Conservation (phyloP, 352 stramenopile species). For the Pythium rishiriense region DNA sequence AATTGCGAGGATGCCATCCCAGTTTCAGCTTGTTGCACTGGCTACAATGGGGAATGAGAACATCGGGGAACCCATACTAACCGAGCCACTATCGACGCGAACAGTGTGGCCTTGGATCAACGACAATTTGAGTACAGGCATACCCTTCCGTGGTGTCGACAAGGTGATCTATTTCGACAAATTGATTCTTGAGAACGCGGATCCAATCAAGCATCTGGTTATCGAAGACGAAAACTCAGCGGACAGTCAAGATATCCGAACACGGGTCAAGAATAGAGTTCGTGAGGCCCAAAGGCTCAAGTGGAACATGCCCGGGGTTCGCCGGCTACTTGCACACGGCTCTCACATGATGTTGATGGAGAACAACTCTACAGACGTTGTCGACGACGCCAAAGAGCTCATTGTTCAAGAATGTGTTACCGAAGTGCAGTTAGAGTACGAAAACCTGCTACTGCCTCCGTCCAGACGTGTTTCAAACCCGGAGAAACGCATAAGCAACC, state of each 20-base stretch:
- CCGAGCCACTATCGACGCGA: not conserved
- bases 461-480: slow-evolving; percentile 33
- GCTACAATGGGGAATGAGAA: not conserved
- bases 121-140: slow-evolving; percentile 17
- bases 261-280: slow-evolving; percentile 35
- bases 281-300: slow-evolving; percentile 49
- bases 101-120: slow-evolving; percentile 22
- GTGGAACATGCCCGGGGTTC: slow-evolving; percentile 59
- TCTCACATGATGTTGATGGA: slow-evolving; percentile 52
- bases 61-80: not conserved
- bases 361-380: not conserved
- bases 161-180: slow-evolving; percentile 39
- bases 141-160: slow-evolving; percentile 22
- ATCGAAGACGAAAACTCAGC: too few relatives aligned
- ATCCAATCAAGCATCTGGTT: not conserved
- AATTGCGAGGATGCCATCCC: slow-evolving; percentile 23
- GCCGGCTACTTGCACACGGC: slow-evolving; percentile 43
- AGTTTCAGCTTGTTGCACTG: slow-evolving; percentile 42
- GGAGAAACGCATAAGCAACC: slow-evolving; percentile 20
- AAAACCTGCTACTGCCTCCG: slow-evolving; percentile 52
- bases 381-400: slow-evolving; percentile 18
- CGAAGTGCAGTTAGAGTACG: slow-evolving; percentile 42
- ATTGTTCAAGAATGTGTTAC: slow-evolving; percentile 9
- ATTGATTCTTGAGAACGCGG: slow-evolving; percentile 10
- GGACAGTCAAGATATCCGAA: slow-evolving; percentile 1